These are phyloP conservation scores for Phialophora macrospora DNA, from an alignment of 2,329 filamentous ascomycete species.

Conservation along the genomic window DNA sequence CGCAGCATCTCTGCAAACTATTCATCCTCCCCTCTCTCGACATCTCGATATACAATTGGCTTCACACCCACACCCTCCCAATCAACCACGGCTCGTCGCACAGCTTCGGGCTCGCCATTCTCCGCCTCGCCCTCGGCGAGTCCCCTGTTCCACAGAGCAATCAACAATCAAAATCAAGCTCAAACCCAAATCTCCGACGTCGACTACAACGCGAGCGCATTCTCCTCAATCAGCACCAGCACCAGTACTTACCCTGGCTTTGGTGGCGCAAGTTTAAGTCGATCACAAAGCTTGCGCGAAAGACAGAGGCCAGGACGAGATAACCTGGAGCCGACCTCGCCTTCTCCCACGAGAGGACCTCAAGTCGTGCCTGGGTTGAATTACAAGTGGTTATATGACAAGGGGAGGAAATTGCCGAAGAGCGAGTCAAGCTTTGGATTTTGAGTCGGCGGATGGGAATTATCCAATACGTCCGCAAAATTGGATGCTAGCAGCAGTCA, in stretches of 20 bases:
- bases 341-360: slow-evolving; percentile 54
- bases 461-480: no score
- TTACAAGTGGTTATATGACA: slow-evolving; percentile 95
- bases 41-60: slow-evolving; percentile 30
- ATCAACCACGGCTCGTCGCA: slow-evolving; percentile 42
- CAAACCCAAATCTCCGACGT: slow-evolving; percentile 22
- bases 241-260: not conserved
- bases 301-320: slow-evolving; percentile 25
- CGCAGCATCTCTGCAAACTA: slow-evolving; percentile 43
- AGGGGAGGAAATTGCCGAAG: slow-evolving; percentile 58
- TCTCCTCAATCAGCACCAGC: slow-evolving; percentile 28
- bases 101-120: slow-evolving; percentile 56
- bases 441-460: not conserved
- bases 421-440: slow-evolving; percentile 33
- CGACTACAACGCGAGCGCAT: slow-evolving; percentile 31
- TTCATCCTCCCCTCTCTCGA: slow-evolving; percentile 35
- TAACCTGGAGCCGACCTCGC: slow-evolving; percentile 29
- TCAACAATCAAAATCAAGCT: slow-evolving; percentile 45
- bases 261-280: slow-evolving; percentile 27
- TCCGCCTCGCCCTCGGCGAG: slow-evolving; percentile 54
- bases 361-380: slow-evolving; percentile 75
- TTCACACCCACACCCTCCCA: slow-evolving; percentile 47
- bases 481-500: no score
- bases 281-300: slow-evolving; percentile 36
- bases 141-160: slow-evolving; percentile 70